Evolutionary conservation across 2,329 filamentous ascomycete genomes (phyloP).

Genomic region (Bipolaris cookei): DNA sequence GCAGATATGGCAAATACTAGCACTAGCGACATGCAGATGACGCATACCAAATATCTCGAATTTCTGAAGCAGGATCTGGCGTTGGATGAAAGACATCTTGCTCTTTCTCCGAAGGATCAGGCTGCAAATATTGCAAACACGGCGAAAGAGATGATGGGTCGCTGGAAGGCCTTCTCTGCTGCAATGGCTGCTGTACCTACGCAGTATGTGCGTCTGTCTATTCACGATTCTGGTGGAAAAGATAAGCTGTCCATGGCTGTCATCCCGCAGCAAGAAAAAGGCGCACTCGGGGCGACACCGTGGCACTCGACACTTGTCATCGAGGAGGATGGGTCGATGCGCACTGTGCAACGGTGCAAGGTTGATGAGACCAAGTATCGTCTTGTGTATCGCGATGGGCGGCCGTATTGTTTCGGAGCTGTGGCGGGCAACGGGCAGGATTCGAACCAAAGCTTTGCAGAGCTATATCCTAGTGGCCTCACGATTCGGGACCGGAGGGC

Average conservation of each 20-base stretch:
- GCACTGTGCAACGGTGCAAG: constrained; percentile 26
- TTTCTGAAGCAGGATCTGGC: constrained; percentile 35
- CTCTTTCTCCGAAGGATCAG: constrained; percentile 25
- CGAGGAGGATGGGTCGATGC: constrained; percentile 29
- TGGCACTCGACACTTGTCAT: constrained; percentile 35
- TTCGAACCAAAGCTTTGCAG: constrained; percentile 26
- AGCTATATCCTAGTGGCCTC: constrained; percentile 34
- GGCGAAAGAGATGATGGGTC: constrained; percentile 41
- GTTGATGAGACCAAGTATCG: constrained; percentile 30
- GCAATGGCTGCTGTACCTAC: constrained; percentile 29
- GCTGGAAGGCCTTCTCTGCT: constrained; percentile 37
- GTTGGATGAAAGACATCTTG: constrained; percentile 24
- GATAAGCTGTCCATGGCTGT: constrained; percentile 41
- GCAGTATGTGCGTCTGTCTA: constrained; percentile 39
- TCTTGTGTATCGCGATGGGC: constrained; percentile 27
- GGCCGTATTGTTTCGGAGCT: constrained; percentile 35
- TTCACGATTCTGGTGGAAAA: constrained; percentile 41
- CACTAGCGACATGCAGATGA: constrained; percentile 36
- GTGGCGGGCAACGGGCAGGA: constrained; percentile 14
- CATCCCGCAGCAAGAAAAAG: constrained; percentile 30
- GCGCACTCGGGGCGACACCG: constrained; percentile 32
- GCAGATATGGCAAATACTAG: constrained; percentile 41
- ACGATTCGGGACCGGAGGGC: constrained; percentile 51
- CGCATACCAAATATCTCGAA: constrained; percentile 38
- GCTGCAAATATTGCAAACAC: constrained; percentile 30